Percentiles rank a stretch among this genome's conserved stretches.
Evolutionary conservation across 768 basidiomycete genomes (phyloP).

Genomic region (Suillus spraguei): DNA sequence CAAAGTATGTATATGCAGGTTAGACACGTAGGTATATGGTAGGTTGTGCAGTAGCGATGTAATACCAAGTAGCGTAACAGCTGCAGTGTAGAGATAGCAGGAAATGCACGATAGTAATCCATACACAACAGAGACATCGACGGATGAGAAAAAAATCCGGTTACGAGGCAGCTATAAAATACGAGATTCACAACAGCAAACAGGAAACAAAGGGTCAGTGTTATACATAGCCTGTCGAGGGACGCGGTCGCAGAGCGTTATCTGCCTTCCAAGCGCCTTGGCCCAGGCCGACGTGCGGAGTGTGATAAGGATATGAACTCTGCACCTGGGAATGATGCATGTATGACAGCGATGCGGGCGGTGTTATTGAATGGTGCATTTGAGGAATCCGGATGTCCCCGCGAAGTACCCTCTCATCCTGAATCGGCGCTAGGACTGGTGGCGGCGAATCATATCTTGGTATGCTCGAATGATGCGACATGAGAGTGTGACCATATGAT

Average conservation of each 20-base stretch:
- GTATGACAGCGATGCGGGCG: slow-evolving; percentile 38
- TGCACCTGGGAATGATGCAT: slow-evolving; percentile 44
- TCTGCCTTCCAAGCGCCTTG: slow-evolving; percentile 52
- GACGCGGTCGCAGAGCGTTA: slow-evolving; percentile 39
- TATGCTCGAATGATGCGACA: slow-evolving; percentile 22
- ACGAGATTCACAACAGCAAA: slow-evolving; percentile 8
- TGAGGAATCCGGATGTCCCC: slow-evolving; percentile 33
- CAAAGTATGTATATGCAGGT: slow-evolving; percentile 13
- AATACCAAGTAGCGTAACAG: neutral
- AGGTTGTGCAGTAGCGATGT: slow-evolving; percentile 13
- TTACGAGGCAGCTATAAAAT: slow-evolving; percentile 14
- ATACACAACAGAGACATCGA: slow-evolving; percentile 15
- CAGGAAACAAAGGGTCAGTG: neutral
- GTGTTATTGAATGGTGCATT: slow-evolving; percentile 31
- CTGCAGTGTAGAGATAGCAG: slow-evolving; percentile 2
- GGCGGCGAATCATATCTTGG: slow-evolving; percentile 54
- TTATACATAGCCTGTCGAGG: slow-evolving; percentile 20
- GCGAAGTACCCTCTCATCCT: slow-evolving; percentile 38
- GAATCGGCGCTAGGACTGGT: slow-evolving; percentile 58
- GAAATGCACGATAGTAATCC: slow-evolving; percentile 10
- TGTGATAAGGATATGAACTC: slow-evolving; percentile 44
- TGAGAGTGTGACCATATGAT: slow-evolving; percentile 25
- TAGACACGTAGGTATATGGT: slow-evolving; percentile 14
- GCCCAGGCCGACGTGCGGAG: slow-evolving; percentile 37
- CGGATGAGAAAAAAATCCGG: slow-evolving; percentile 5